Conservation (phyloP, 2,329 filamentous ascomycete species). For the Fusarium keratoplasticum region DNA sequence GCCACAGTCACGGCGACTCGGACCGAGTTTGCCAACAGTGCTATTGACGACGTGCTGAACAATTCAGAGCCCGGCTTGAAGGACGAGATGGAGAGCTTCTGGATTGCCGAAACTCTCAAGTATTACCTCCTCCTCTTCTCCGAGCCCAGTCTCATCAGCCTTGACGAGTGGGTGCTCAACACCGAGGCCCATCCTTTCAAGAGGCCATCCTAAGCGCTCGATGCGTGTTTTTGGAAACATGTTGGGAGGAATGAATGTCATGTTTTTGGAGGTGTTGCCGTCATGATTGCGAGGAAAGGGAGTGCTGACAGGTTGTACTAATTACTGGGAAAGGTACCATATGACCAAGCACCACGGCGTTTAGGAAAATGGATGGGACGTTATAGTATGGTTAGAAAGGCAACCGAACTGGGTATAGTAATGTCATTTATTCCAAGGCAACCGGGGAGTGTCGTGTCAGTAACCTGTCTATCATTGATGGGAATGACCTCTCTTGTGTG, state of each 20-base stretch:
- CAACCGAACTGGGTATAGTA: slow-evolving; percentile 21
- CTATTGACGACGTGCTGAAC: slow-evolving; percentile 72
- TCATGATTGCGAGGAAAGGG: slow-evolving; percentile 1
- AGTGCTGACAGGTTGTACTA: slow-evolving; percentile 5
- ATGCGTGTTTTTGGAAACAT: slow-evolving; percentile 2
- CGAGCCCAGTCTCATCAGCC: slow-evolving; percentile 71
- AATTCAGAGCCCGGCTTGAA: slow-evolving; percentile 53
- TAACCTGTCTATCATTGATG: neutral
- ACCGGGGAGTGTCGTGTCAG: neutral
- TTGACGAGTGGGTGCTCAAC: slow-evolving; percentile 77
- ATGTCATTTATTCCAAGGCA: slow-evolving; percentile 19
- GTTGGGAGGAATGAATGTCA: neutral
- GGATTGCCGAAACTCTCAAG: slow-evolving; percentile 91
- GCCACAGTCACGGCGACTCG: slow-evolving; percentile 74
- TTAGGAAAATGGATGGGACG: slow-evolving; percentile 28
- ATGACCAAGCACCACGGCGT: slow-evolving; percentile 20
- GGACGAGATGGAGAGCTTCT: slow-evolving; percentile 88
- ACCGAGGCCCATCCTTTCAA: slow-evolving; percentile 72
- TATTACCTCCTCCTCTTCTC: slow-evolving; percentile 90
- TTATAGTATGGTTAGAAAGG: slow-evolving; percentile 13
- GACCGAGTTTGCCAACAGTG: slow-evolving; percentile 76
- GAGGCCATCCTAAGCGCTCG: slow-evolving; percentile 50
- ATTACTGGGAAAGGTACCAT: slow-evolving; percentile 13
- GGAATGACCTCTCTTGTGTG: neutral
- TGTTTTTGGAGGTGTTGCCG: neutral